A percentile compares a stretch with the other conserved stretches of the same genome.
These are phyloP conservation scores for Mitragyna speciosa DNA, from an alignment of 257 asterid genomes.

Conservation along the genomic window DNA sequence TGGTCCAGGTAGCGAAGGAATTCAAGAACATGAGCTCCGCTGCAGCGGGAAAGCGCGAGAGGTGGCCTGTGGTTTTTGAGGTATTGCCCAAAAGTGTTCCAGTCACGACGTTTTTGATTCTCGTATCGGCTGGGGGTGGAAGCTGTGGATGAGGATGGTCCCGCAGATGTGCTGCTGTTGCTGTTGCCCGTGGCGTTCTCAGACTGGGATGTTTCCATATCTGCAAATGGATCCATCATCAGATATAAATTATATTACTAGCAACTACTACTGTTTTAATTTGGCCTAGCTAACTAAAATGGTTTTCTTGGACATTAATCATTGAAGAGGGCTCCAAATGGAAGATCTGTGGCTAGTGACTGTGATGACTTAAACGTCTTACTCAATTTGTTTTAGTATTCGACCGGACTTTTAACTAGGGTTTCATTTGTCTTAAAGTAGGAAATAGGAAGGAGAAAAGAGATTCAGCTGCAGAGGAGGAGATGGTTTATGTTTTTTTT, in stretches of 20 bases:
- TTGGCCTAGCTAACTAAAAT: not conserved
- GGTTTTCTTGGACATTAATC: not conserved
- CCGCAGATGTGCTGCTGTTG: constrained; percentile 23
- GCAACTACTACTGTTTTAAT: not conserved
- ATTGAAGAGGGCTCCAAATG: not conserved
- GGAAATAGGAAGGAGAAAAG: not conserved
- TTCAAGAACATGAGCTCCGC: constrained; percentile 92
- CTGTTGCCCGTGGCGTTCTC: constrained; percentile 27
- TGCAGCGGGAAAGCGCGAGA: constrained; percentile 79
- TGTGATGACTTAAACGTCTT: not conserved
- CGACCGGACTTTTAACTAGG: constrained; percentile 4
- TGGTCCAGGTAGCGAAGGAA: constrained; percentile 92
- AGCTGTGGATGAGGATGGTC: constrained; percentile 29
- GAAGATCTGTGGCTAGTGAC: not conserved
- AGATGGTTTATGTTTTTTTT: not conserved
- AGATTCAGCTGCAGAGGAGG: not conserved
- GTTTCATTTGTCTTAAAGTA: constrained; percentile 2
- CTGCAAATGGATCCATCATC: constrained; percentile 26
- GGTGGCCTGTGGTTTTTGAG: constrained; percentile 91
- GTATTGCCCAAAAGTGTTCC: constrained; percentile 93
- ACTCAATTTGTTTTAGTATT: not conserved
- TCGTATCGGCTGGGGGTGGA: constrained; percentile 73
- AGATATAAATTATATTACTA: no score
- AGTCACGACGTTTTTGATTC: constrained; percentile 91
- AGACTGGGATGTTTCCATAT: constrained; percentile 51